Conservation (phyloP, 352 stramenopile genomes). For the Pythium oligandrum region DNA sequence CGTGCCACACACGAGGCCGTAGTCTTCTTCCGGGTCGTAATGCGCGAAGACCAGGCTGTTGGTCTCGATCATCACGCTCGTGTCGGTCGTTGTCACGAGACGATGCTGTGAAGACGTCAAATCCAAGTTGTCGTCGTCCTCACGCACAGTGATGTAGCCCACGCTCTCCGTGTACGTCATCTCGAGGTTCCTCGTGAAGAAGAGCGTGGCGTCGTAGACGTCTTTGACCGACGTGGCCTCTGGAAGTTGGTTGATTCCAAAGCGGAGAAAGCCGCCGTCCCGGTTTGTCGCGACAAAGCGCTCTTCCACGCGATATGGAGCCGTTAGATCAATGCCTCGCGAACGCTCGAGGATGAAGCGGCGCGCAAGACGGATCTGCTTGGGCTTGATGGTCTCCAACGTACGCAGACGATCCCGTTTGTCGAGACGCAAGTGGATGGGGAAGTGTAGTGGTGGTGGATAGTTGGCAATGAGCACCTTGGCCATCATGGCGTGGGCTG, state of each 20-base stretch:
- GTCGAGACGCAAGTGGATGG: background rate
- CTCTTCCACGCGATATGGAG: slow-evolving; percentile 34
- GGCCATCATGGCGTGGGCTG: background rate
- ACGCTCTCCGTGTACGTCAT: slow-evolving; percentile 66
- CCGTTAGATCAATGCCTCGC: slow-evolving; percentile 26
- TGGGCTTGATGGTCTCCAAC: background rate
- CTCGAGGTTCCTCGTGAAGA: slow-evolving; percentile 58
- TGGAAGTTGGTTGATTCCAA: slow-evolving; percentile 48
- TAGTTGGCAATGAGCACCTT: background rate
- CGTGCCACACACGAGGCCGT: slow-evolving; percentile 25
- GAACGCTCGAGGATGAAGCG: slow-evolving; percentile 35
- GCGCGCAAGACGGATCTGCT: background rate
- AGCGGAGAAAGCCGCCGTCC: slow-evolving; percentile 44
- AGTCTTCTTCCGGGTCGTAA: slow-evolving; percentile 21
- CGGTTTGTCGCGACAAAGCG: slow-evolving; percentile 39
- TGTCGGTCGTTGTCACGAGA: slow-evolving; percentile 33
- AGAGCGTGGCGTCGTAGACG: slow-evolving; percentile 45
- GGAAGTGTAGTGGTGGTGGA: background rate
- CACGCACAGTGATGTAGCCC: slow-evolving; percentile 65
- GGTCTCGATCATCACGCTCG: slow-evolving; percentile 28
- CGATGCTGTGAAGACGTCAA: slow-evolving; percentile 41
- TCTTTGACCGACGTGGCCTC: slow-evolving; percentile 29
- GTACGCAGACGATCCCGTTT: background rate
- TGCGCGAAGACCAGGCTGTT: slow-evolving; percentile 18
- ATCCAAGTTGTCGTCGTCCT: slow-evolving; percentile 53